phyloP scores from a whole-genome alignment of 139 green algal genomes.

The Prasinococcaceae sp. region DNA sequence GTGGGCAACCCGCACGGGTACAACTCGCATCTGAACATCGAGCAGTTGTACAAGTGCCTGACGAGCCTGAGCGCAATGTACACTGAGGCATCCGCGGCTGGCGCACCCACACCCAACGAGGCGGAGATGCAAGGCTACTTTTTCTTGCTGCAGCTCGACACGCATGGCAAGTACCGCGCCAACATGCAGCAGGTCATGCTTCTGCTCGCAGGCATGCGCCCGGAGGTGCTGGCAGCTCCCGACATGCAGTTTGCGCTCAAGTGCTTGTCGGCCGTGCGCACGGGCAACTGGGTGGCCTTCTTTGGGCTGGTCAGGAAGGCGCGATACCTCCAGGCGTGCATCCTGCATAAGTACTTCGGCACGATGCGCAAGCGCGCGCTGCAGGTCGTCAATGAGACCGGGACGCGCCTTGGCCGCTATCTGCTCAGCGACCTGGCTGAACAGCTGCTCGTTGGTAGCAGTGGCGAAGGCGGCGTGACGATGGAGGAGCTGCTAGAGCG shows the following conservation, averaged over 20 bases:
- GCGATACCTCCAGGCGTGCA: slow-evolving; percentile 47
- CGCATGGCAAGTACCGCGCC: slow-evolving; percentile 43
- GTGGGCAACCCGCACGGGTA: slow-evolving; percentile 39
- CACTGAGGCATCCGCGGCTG: slow-evolving; percentile 18
- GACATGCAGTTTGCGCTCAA: slow-evolving; percentile 23
- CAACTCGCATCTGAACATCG: slow-evolving; percentile 63
- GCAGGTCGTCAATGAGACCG: slow-evolving; percentile 1
- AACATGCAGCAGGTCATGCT: slow-evolving; percentile 17
- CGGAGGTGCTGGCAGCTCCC: slow-evolving; percentile 17
- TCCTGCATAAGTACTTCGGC: slow-evolving; percentile 42
- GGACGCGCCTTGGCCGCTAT: too few relatives aligned
- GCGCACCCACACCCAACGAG: slow-evolving; percentile 21
- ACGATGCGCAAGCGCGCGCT: slow-evolving; percentile 15
- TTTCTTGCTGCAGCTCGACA: slow-evolving; percentile 40
- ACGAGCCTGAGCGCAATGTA: slow-evolving; percentile 57
- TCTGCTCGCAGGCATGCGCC: slow-evolving; percentile 7
- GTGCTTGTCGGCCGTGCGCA: neutral
- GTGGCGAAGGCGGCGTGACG: too few relatives aligned
- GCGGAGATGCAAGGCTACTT: slow-evolving; percentile 59
- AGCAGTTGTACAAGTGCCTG: slow-evolving; percentile 66
- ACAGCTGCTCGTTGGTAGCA: too few relatives aligned
- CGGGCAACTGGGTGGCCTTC: slow-evolving; percentile 38
- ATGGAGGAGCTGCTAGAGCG: too few relatives aligned
- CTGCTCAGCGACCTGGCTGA: too few relatives aligned
- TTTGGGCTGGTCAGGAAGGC: slow-evolving; percentile 33